phyloP scores from a whole-genome alignment of 768 basidiomycete species.

The Boletus vermiculosoides region DNA sequence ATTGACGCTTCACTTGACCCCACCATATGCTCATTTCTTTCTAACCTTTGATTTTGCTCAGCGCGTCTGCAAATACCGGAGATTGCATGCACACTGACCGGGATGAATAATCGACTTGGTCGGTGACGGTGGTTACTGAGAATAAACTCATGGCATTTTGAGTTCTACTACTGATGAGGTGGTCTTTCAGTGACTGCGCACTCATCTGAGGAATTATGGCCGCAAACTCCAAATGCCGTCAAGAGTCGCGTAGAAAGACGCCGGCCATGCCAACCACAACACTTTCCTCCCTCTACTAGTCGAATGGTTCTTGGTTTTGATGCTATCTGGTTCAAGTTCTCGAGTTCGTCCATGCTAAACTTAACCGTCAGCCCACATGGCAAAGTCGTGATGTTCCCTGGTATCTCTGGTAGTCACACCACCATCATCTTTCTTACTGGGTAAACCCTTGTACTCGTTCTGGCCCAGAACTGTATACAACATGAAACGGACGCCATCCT shows the following conservation, averaged over 20 bases:
- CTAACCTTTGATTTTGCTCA: not conserved
- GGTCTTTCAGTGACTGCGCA: not conserved
- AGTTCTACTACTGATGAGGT: not conserved
- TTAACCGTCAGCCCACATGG: not conserved
- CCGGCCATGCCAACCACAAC: not conserved
- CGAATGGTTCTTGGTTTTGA: not conserved
- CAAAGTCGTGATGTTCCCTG: not conserved
- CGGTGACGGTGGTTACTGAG: not conserved
- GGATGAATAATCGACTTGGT: not conserved
- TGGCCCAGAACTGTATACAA: not conserved
- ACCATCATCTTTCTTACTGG: not conserved
- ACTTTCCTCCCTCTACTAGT: not conserved
- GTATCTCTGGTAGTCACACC: not conserved
- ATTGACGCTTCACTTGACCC: not conserved
- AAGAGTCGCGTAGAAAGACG: not conserved
- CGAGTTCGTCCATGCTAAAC: not conserved
- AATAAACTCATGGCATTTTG: not conserved
- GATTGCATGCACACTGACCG: not conserved
- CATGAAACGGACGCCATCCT: not conserved
- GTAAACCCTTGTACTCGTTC: not conserved
- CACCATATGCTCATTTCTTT: slow-evolving; percentile 1
- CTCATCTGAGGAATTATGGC: not conserved
- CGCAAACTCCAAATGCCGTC: not conserved
- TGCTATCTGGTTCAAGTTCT: not conserved
- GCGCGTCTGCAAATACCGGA: not conserved